Evolutionary conservation across 495 filamentous ascomycete species (phyloP).

Genomic region (Penicillium paradoxum): DNA sequence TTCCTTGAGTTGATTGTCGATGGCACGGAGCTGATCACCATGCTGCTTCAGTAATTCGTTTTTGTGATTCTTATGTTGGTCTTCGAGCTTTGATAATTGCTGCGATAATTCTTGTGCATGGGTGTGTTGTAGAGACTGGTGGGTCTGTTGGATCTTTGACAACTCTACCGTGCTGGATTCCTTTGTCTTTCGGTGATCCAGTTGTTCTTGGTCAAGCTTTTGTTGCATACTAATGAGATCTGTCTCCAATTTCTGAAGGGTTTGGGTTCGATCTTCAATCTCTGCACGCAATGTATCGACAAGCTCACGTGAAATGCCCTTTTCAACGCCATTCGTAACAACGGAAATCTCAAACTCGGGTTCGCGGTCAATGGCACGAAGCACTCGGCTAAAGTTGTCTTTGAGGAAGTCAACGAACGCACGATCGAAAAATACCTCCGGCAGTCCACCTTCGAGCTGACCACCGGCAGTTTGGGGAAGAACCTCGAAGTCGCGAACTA

Average conservation of each 20-base stretch:
- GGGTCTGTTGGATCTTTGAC: conserved; percentile 59
- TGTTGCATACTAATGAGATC: conserved; percentile 62
- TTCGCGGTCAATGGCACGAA: conserved; percentile 85
- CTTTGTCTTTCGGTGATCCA: conserved; percentile 66
- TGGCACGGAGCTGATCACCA: conserved; percentile 45
- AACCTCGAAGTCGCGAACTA: conserved; percentile 89
- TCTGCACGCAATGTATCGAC: conserved; percentile 78
- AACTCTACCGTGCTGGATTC: conserved; percentile 63
- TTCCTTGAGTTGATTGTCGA: conserved; percentile 44
- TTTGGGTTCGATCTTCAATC: conserved; percentile 64
- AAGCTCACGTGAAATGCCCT: conserved; percentile 76
- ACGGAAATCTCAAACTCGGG: conserved; percentile 80
- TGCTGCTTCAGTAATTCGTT: conserved; percentile 44
- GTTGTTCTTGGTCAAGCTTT: conserved; percentile 71
- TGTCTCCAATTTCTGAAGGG: conserved; percentile 62
- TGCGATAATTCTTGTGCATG: conserved; percentile 59
- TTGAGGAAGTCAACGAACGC: conserved; percentile 93
- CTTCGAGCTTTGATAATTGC: conserved; percentile 43
- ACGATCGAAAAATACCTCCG: conserved; percentile 80
- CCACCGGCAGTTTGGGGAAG: conserved; percentile 61
- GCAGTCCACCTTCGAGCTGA: conserved; percentile 55
- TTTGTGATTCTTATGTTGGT: conserved; percentile 41
- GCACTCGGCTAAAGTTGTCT: conserved; percentile 84
- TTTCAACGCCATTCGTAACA: conserved; percentile 70
- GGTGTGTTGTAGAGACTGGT: conserved; percentile 64